Base-by-base conservation (phyloP, 305 asterid genomes). In the Fraxinus albicans region DNA sequence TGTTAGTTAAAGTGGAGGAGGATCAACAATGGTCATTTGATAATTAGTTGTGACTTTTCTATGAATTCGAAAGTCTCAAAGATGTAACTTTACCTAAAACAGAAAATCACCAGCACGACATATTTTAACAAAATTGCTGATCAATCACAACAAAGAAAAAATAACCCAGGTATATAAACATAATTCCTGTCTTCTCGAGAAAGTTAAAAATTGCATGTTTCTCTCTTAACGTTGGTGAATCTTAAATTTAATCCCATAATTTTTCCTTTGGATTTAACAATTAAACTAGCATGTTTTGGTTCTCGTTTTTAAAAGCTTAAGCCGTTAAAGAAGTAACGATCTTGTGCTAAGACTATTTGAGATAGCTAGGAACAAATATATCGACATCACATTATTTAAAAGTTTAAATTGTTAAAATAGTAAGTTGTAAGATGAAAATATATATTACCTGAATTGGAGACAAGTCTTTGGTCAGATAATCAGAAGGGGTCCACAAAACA, bases 391-490 rank as follows among this genome's bases (percentile, higher is more conserved):
- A 47, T 47, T 21, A 3, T 13, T 17, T 50, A 50, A 50, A 50
- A 13, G 21, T 15, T 15, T 13, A 47, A 47, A 13, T 13, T 42
- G 50, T 42, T 42, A 10, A 42, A 9, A 42, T 15, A 2, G 44
- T 38, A 38, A 38, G 21, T 50, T 50, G 58, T 4, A 0, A 13
- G n/a, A 47, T 1, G 53, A 44, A 2, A 44, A 2, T 44, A 12
- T 44, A 12, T 44, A 44, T 50, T 85, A 95, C 99, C 97, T 94
- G 99, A 79, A 96, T 79, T 6, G 99, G 98, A 67, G 97, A 86
- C 96, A 96, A 73, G 60, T 92, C 91, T 47, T 82, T 93, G 69
- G 88, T 88, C 75, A 88, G 85, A 87, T 94, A 96, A 86, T 96
- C 98, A 81, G 72, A 76, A 9, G 98, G 98, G 6, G 92, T 91